phyloP scores from a whole-genome alignment of 75 land plant species.

The Larix kaempferi region DNA sequence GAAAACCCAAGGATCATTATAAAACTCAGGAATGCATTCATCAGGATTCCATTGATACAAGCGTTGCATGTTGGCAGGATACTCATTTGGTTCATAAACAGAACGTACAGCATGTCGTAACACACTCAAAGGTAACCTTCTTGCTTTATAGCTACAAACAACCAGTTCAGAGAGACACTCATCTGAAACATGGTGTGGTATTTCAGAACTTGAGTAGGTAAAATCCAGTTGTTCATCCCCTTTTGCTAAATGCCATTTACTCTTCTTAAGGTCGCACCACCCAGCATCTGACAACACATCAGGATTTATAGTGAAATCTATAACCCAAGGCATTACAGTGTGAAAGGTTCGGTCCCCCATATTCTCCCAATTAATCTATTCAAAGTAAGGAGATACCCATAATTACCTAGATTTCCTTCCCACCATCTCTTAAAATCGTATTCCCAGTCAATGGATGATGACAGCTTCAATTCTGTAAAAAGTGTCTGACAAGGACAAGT shows the following conservation, averaged over 20 bases:
- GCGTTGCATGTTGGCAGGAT: slow-evolving; percentile 88
- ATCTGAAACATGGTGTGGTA: slow-evolving; percentile 94
- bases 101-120: slow-evolving; percentile 83
- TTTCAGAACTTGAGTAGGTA: slow-evolving; percentile 79
- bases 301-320: slow-evolving; percentile 85
- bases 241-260: slow-evolving; percentile 94
- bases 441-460: slow-evolving; percentile 46
- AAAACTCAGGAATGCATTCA: slow-evolving; percentile 96
- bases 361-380: slow-evolving; percentile 88
- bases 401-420: slow-evolving; percentile 81
- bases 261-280: slow-evolving; percentile 86
- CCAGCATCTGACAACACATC: slow-evolving; percentile 64
- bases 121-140: slow-evolving; percentile 73
- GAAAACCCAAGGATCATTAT: slow-evolving; percentile 77
- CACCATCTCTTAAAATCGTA: slow-evolving; percentile 68
- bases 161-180: slow-evolving; percentile 95
- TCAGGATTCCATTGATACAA: slow-evolving; percentile 98
- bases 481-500: slow-evolving; percentile 39
- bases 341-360: slow-evolving; percentile 90
- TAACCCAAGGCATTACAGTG: slow-evolving; percentile 97
- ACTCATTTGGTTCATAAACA: slow-evolving; percentile 97
- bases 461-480: slow-evolving; percentile 49
- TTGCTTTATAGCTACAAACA: slow-evolving; percentile 94
- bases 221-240: slow-evolving; percentile 98
- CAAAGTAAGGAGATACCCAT: slow-evolving; percentile 78